phyloP scores from a whole-genome alignment of 495 filamentous ascomycete genomes.

The Penicillium flavigenum region DNA sequence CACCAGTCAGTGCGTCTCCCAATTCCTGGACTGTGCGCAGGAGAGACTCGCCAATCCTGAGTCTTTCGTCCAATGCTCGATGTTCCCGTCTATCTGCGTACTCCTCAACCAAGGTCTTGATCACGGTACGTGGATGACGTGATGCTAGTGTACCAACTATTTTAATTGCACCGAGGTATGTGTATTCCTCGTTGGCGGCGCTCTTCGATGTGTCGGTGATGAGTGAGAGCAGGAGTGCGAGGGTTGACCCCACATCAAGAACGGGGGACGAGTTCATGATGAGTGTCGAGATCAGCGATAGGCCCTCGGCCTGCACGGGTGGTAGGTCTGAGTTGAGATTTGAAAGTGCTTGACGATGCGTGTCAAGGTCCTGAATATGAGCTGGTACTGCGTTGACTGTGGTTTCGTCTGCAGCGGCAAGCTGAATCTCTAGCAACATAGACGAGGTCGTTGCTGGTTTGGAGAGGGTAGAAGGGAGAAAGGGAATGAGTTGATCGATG shows the following conservation, averaged over 20 bases:
- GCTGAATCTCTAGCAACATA: slow-evolving; percentile 55
- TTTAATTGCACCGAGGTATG: slow-evolving; percentile 70
- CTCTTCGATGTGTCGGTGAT: slow-evolving; percentile 53
- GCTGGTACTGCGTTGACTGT: slow-evolving; percentile 38
- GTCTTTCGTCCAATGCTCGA: slow-evolving; percentile 59
- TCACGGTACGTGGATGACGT: slow-evolving; percentile 63
- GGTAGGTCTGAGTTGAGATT: slow-evolving; percentile 75
- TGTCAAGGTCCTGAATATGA: slow-evolving; percentile 64
- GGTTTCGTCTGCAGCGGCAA: slow-evolving; percentile 53
- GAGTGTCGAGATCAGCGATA: slow-evolving; percentile 65
- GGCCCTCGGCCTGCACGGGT: slow-evolving; percentile 75
- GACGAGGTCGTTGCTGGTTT: slow-evolving; percentile 54
- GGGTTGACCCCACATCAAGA: slow-evolving; percentile 67
- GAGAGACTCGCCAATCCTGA: slow-evolving; percentile 72
- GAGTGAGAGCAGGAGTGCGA: slow-evolving; percentile 64
- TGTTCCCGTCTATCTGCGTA: slow-evolving; percentile 66
- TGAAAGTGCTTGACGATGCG: slow-evolving; percentile 66
- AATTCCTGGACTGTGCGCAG: slow-evolving; percentile 67
- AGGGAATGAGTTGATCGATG: slow-evolving; percentile 44
- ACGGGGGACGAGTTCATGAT: slow-evolving; percentile 61
- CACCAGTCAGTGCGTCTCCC: slow-evolving; percentile 59
- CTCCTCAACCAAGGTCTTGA: slow-evolving; percentile 63
- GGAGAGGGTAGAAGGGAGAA: slow-evolving; percentile 35
- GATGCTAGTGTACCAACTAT: slow-evolving; percentile 64
- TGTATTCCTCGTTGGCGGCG: slow-evolving; percentile 61